phyloP scores from a whole-genome alignment of 1,284 basidiomycete genomes.

The Leccinum huronense region DNA sequence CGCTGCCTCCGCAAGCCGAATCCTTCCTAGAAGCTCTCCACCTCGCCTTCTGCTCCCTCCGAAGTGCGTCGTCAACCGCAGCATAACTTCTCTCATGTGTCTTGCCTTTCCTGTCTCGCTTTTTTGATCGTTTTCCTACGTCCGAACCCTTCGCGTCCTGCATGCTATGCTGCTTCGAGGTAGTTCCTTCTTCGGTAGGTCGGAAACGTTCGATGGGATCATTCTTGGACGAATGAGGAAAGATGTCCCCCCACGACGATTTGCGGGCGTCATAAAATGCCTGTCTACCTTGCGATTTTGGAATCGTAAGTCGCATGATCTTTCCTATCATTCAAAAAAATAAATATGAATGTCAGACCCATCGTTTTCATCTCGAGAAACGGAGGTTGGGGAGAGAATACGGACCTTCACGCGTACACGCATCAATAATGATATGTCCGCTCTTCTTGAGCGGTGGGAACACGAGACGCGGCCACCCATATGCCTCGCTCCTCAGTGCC shows the following conservation, averaged over 20 bases:
- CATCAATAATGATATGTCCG: slow-evolving; percentile 92
- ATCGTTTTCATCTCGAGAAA: slow-evolving; percentile 12
- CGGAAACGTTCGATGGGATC: slow-evolving; percentile 62
- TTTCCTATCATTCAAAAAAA: slow-evolving; percentile 57
- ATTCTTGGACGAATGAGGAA: slow-evolving; percentile 84
- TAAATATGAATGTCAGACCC: slow-evolving; percentile 6
- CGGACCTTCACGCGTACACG: slow-evolving; percentile 80
- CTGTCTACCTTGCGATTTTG: slow-evolving; percentile 92
- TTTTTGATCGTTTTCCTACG: slow-evolving; percentile 54
- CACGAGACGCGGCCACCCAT: slow-evolving; percentile 87
- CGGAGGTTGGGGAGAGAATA: slow-evolving; percentile 9
- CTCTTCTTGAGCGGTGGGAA: slow-evolving; percentile 89
- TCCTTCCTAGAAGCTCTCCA: slow-evolving; percentile 36
- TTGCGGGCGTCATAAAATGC: slow-evolving; percentile 95
- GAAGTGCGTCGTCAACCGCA: slow-evolving; percentile 25
- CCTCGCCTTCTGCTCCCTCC: slow-evolving; percentile 40
- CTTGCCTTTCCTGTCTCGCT: slow-evolving; percentile 32
- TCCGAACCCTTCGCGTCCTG: slow-evolving; percentile 42
- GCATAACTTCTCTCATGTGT: slow-evolving; percentile 40
- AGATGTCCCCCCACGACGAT: slow-evolving; percentile 90
- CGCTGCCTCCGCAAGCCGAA: slow-evolving; percentile 8
- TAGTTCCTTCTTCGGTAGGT: slow-evolving; percentile 35
- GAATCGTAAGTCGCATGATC: slow-evolving; percentile 88
- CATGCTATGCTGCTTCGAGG: slow-evolving; percentile 3
- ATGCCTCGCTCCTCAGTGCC: slow-evolving; percentile 64